A percentile compares a stretch with the other conserved stretches of the same genome.
Conservation (phyloP, 2,329 filamentous ascomycete species). For the Biscogniauxia sp. region DNA sequence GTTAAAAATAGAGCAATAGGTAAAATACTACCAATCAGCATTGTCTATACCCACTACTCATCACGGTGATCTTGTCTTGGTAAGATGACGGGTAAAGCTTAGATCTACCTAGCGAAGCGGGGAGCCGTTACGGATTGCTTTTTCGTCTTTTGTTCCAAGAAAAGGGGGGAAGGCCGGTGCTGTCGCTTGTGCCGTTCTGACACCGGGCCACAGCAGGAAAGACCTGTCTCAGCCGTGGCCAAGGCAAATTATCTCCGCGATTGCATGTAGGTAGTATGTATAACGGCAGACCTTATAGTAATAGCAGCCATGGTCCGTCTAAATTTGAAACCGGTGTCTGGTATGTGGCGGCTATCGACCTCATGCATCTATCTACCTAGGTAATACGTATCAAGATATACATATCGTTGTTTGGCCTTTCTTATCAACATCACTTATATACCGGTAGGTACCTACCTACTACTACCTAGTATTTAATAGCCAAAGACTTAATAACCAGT, state of each 20-base stretch:
- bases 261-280: no score
- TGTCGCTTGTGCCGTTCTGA: background rate
- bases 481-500: no score
- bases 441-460: no score
- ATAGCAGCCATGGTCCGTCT: background rate
- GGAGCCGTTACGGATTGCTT: background rate
- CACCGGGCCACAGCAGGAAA: background rate
- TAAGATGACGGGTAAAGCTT: background rate
- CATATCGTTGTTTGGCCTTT: no score
- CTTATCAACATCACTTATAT: no score
- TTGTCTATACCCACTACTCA: background rate
- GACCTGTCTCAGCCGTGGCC: background rate
- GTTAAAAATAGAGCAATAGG: constrained; percentile 2
- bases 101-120: no score
- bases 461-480: no score
- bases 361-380: no score
- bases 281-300: background rate
- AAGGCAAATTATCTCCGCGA: background rate
- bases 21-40: background rate
- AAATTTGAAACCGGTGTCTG: background rate
- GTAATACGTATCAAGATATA: no score
- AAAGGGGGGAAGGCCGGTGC: no score
- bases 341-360: no score
- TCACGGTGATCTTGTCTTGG: background rate
- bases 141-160: background rate